These are phyloP conservation scores for Lycium ferocissimum DNA, from an alignment of 257 asterid genomes.

Conservation along the genomic window DNA sequence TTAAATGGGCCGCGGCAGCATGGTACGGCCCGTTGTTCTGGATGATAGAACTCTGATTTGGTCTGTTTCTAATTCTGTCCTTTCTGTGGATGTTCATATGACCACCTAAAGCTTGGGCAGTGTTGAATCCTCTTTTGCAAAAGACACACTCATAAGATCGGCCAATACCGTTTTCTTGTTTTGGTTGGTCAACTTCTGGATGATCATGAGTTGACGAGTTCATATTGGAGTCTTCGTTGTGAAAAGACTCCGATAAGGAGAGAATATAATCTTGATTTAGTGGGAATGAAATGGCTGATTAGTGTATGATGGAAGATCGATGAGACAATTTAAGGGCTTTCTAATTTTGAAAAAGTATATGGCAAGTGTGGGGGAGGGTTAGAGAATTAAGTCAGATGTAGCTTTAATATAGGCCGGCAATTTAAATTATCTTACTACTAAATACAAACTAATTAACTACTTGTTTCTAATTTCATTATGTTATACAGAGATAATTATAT, in stretches of 20 bases:
- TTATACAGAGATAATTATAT: neutral
- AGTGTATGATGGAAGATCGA: neutral
- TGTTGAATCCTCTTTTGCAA: conserved; percentile 84
- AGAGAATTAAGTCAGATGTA: neutral
- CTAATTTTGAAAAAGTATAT: neutral
- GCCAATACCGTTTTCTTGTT: conserved; percentile 54
- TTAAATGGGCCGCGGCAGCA: conserved; percentile 25
- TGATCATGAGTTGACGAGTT: conserved; percentile 33
- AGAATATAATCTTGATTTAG: neutral
- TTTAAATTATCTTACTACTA: neutral
- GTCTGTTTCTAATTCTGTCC: conserved; percentile 52
- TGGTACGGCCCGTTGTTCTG: conserved; percentile 23
- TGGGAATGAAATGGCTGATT: neutral
- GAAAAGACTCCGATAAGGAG: conserved; percentile 40
- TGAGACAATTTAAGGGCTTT: conserved; percentile 13
- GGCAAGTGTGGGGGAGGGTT: neutral
- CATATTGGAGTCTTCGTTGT: conserved; percentile 38
- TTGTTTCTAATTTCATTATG: no score
- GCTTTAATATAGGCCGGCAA: conserved; percentile 15
- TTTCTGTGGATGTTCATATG: conserved; percentile 90
- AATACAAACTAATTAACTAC: neutral
- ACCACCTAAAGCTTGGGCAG: conserved; percentile 90
- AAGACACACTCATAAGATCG: conserved; percentile 77
- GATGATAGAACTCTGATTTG: conserved; percentile 3
- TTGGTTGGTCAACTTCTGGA: conserved; percentile 34